These are phyloP conservation scores for Fusarium equiseti DNA, from an alignment of 2,329 filamentous ascomycete species.

Conservation along the genomic window DNA sequence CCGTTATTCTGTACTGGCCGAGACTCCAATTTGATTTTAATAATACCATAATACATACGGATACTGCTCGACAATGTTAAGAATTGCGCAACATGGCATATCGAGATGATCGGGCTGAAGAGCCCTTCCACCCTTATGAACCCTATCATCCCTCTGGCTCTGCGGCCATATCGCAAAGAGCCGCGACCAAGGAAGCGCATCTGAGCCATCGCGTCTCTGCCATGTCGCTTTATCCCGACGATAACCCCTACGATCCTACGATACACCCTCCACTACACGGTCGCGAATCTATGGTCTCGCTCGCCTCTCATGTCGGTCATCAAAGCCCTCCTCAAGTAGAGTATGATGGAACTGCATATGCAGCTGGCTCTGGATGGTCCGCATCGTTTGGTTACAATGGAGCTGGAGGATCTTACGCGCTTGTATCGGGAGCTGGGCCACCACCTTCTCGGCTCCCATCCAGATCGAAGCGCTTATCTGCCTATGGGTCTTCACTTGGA, in stretches of 20 bases:
- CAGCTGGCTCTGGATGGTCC: conserved; percentile 43
- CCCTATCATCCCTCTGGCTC: conserved; percentile 28
- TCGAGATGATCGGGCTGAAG: conserved; percentile 48
- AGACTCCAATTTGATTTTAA: not conserved
- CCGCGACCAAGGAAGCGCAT: conserved; percentile 28
- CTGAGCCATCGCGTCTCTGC: conserved; percentile 52
- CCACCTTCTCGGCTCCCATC: conserved; percentile 43
- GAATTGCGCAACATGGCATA: conserved; percentile 47
- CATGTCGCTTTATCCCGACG: conserved; percentile 51
- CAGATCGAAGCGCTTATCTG: conserved; percentile 41
- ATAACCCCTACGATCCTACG: conserved; percentile 46
- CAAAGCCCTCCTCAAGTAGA: conserved; percentile 33
- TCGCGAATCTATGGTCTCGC: conserved; percentile 56
- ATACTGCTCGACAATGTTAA: conserved; percentile 41
- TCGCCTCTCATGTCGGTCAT: conserved; percentile 51
- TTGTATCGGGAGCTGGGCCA: conserved; percentile 41
- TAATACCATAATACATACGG: not conserved
- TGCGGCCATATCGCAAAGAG: conserved; percentile 13
- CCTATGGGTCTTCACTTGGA: conserved; percentile 43
- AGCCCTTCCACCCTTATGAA: conserved; percentile 45
- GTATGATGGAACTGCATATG: conserved; percentile 39
- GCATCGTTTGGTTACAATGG: conserved; percentile 49
- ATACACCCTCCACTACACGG: conserved; percentile 47
- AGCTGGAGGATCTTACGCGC: conserved; percentile 47
- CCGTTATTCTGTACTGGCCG: not conserved